These are phyloP conservation scores for Starmerella bombi DNA, from an alignment of 805 yeast genomes.

Conservation along the genomic window DNA sequence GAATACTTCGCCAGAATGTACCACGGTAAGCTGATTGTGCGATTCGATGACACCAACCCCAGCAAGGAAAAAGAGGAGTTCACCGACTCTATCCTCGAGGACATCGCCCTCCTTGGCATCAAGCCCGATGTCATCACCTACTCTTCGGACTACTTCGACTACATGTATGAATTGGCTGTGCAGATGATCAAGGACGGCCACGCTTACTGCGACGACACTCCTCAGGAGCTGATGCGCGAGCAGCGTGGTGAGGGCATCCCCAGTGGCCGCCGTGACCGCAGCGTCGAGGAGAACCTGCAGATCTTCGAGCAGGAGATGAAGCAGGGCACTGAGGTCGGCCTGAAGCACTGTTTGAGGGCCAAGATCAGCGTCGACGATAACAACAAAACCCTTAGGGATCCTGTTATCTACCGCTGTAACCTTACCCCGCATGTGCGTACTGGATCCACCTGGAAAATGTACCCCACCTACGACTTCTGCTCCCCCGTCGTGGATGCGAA, in stretches of 20 bases:
- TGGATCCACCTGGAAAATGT: slow-evolving; percentile 83
- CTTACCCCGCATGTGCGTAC: slow-evolving; percentile 97
- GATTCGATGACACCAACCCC: slow-evolving; percentile 98
- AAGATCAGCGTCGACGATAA: slow-evolving; percentile 83
- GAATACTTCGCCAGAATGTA: slow-evolving; percentile 92
- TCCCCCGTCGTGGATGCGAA: slow-evolving; percentile 89
- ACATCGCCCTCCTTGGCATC: slow-evolving; percentile 77
- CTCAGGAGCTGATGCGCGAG: slow-evolving; percentile 89
- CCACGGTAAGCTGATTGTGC: slow-evolving; percentile 89
- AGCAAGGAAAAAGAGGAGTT: slow-evolving; percentile 91
- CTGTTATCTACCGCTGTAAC: slow-evolving; percentile 95
- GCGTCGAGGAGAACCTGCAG: slow-evolving; percentile 80
- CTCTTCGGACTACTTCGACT: slow-evolving; percentile 86
- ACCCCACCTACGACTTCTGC: slow-evolving; percentile 98
- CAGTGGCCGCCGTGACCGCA: slow-evolving; percentile 79
- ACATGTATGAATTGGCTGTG: slow-evolving; percentile 78
- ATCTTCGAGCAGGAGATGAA: slow-evolving; percentile 78
- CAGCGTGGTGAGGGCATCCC: slow-evolving; percentile 97
- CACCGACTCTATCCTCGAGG: slow-evolving; percentile 88
- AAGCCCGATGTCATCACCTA: slow-evolving; percentile 79
- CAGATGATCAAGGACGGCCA: slow-evolving; percentile 86
- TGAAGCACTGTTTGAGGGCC: slow-evolving; percentile 88
- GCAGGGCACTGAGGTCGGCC: slow-evolving; percentile 84
- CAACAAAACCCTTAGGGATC: slow-evolving; percentile 94
- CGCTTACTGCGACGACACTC: slow-evolving; percentile 96